Evolutionary conservation across 192 early-diverging fungal genomes (phyloP), one percentile per base, ranked within the genome.

Genomic region (Linnemannia schmuckeri): DNA sequence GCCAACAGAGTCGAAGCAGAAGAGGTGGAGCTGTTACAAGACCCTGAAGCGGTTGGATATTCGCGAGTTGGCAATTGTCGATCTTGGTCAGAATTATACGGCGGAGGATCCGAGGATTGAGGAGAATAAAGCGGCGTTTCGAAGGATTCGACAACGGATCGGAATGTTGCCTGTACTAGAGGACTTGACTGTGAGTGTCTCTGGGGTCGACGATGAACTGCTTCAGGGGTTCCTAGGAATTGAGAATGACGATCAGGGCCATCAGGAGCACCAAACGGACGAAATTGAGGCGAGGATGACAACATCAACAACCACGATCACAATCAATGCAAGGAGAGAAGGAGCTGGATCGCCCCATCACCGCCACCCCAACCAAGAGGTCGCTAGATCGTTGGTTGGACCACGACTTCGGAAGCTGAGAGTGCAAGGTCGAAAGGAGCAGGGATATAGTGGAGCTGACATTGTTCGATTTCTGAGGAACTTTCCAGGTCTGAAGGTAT

Each of bases 21-120:
- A 78, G 22, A 24, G 47, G 42, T 78, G 77, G 77, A 20, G n/a
- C 1, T 78, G 77, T n/a, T 78, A 46, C 30, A 41, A 38, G 17
- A 78, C 44, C 7, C 33, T 78, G 9, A n/a, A 70, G 35, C 63
- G 30, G 0, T 33, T 78, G 44, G 68, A 78, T 20, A 37, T 78
- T 1, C 76, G 76, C 0, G 13, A 69, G 54, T 0, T 66, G 20
- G 75, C 22, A 1, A 40, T 66, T 27, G 40, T 40, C 37, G 57
- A 76, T 63, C 35, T 63, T 13, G 57, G 54, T 20, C 15, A 10
- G 17, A 38, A 35, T 52, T 24, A 63, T 12, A 8, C 75, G 41
- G 13, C 30, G 15, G 63, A 69, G 17, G 63, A 77, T 1, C 27
- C 66, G 4, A 41, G 68, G 20, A 47, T 30, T 30, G n/a, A 10